These are phyloP conservation scores for Phytophthora colocasiae DNA, from an alignment of 352 stramenopile genomes.

Conservation along the genomic window DNA sequence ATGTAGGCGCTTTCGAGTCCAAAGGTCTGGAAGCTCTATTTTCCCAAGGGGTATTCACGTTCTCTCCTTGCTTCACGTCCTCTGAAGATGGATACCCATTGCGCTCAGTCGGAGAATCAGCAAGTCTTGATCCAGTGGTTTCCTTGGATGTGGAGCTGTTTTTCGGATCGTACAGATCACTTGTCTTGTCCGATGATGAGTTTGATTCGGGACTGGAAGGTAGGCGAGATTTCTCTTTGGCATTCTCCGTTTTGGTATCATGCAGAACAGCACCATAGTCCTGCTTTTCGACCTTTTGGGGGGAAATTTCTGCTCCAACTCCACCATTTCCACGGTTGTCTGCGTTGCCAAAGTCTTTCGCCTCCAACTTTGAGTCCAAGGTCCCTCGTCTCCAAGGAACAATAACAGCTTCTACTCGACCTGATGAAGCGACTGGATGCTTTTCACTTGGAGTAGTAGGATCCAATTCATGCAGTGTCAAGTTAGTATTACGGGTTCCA, in stretches of 20 bases:
- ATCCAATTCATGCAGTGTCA: too few species aligned
- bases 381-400: neutral
- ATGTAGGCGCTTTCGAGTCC: neutral
- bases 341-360: neutral
- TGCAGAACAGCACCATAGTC: too few species aligned
- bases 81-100: neutral
- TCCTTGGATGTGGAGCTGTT: neutral
- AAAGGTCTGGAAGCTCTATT: neutral
- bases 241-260: neutral
- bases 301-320: too few species aligned
- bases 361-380: neutral
- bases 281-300: too few species aligned
- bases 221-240: neutral
- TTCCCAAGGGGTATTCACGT: neutral
- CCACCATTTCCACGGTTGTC: neutral
- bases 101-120: too few species aligned
- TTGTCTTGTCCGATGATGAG: neutral
- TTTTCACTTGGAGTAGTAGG: neutral
- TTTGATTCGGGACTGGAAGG: too few species aligned
- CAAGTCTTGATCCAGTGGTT: too few species aligned
- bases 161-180: neutral
- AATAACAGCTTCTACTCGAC: neutral
- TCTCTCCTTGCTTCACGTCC: neutral
- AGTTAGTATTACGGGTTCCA: too few species aligned
- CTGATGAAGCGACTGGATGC: neutral